Evolutionary conservation across 1,139 yeast genomes (phyloP), one percentile per base, ranked within the genome.

Genomic region (Taphrina betulina): DNA sequence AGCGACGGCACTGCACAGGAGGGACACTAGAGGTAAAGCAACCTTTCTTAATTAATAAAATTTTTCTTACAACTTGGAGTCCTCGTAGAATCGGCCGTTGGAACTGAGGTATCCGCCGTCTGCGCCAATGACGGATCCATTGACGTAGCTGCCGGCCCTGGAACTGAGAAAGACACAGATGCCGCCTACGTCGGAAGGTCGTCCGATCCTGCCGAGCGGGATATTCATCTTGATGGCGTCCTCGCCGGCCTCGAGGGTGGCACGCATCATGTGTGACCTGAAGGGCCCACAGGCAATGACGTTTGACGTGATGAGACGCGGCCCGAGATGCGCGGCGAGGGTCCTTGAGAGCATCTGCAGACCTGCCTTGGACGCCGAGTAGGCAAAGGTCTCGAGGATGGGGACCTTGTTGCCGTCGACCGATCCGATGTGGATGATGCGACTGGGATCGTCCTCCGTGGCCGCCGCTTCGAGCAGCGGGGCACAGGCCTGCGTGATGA

Each of bases 211-310:
- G 51, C 75, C 73, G 63, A 83, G 74, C 12, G 92, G 92, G 69
- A 63, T 45, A 26, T 67, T 67, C 17, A 70, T 73, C 52, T 68
- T 66, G 71, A 78, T 73, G 2, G 72, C 66, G 1, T 77, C 78
- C 19, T 89, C 90, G 50, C 68, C 64, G 50, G 71, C 72, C 42
- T 74, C 77, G 57, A 85, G 71, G 56, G 85, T 65, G 0, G 89
- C 92, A 59, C 78, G 75, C 44, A 89, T 77, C 92, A 85, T 84
- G 69, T 82, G 46, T 83, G 31, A 85, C 76, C 87, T 87, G 77
- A 85, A 82, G 68, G 82, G 85, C 0, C 94, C 94, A 35, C 92
- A 92, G 10, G 89, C 89, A 63, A 85, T 70, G 5, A 81, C 73
- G 69, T 83, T 83, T 62, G 82, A 86, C 46, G 80, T 81, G 64